Percentiles rank a stretch among this genome's conserved stretches.
Evolutionary conservation across 1,284 basidiomycete species (phyloP).

Genomic region (Gymnopus androsaceus): DNA sequence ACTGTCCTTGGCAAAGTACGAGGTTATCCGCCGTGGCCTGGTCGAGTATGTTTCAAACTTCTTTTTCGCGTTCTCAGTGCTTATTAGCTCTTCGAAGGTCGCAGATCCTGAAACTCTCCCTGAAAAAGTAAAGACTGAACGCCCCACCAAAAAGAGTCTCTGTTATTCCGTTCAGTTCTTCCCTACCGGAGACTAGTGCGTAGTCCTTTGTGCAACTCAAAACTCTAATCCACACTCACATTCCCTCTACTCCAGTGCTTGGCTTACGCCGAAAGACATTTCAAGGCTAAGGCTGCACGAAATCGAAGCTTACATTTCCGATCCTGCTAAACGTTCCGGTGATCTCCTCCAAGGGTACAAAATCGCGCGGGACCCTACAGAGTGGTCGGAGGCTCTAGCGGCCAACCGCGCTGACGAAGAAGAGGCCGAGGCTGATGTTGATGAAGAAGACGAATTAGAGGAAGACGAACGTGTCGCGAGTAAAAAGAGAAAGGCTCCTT

Average conservation of each 20-base stretch:
- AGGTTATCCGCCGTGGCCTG: slow-evolving; percentile 93
- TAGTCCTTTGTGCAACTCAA: not conserved
- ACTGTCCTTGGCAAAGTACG: slow-evolving; percentile 91
- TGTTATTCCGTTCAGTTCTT: slow-evolving; percentile 88
- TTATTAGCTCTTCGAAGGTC: slow-evolving; percentile 49
- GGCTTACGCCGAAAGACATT: slow-evolving; percentile 84
- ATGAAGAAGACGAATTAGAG: slow-evolving; percentile 55
- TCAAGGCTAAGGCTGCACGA: slow-evolving; percentile 77
- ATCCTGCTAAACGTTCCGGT: slow-evolving; percentile 72
- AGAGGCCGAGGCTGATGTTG: slow-evolving; percentile 57
- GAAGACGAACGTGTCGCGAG: slow-evolving; percentile 51
- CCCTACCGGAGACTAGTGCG: slow-evolving; percentile 87
- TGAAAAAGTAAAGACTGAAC: slow-evolving; percentile 72
- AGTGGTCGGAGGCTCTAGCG: slow-evolving; percentile 69
- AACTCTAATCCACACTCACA: slow-evolving; percentile 2
- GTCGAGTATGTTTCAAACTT: slow-evolving; percentile 61
- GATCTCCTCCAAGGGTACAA: slow-evolving; percentile 82
- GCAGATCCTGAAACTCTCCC: slow-evolving; percentile 73
- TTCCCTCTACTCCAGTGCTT: slow-evolving; percentile 52
- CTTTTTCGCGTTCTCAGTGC: slow-evolving; percentile 9
- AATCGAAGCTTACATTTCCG: slow-evolving; percentile 82
- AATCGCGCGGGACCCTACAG: slow-evolving; percentile 78
- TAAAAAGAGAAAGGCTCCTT: slow-evolving; percentile 41
- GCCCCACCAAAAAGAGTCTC: slow-evolving; percentile 63
- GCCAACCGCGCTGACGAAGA: slow-evolving; percentile 39